phyloP scores from a whole-genome alignment of 805 yeast species.

The Pichia membranifaciens region DNA sequence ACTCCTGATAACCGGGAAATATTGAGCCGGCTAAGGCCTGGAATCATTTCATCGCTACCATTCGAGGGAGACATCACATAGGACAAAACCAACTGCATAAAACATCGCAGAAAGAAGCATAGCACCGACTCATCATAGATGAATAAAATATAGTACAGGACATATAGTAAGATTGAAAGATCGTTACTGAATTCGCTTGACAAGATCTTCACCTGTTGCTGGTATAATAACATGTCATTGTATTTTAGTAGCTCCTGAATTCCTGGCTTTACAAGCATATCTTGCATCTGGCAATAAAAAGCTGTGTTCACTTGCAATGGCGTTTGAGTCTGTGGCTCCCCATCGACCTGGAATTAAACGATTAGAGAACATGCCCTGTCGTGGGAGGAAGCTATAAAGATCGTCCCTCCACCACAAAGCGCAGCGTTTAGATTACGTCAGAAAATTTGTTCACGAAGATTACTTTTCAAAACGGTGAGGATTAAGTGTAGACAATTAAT shows the following conservation, averaged over 20 bases:
- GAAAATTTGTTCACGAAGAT: too few species aligned
- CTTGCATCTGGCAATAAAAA: background rate
- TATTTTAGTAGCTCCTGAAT: conserved; percentile 2
- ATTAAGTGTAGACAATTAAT: background rate
- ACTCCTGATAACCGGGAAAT: conserved; percentile 1
- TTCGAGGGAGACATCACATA: conserved; percentile 1
- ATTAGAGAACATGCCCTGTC: too few species aligned
- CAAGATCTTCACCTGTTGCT: conserved; percentile 2
- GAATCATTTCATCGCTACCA: background rate
- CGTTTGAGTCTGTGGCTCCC: too few species aligned
- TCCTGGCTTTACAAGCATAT: conserved; percentile 4
- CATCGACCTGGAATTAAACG: too few species aligned
- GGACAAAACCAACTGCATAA: conserved; percentile 8
- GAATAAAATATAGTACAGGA: conserved; percentile 10
- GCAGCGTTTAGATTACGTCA: too few species aligned
- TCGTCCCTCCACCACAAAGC: too few species aligned
- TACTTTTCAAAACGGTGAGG: too few species aligned
- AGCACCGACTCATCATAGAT: conserved; percentile 13
- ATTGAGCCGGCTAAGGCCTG: conserved; percentile 3
- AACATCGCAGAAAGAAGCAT: background rate
- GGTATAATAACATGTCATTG: conserved; percentile 2
- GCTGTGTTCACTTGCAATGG: too few species aligned
- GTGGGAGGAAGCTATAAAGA: too few species aligned
- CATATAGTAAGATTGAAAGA: conserved; percentile 2
- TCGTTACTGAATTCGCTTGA: conserved; percentile 4